A percentile compares a stretch with the other conserved stretches of the same genome.
These are phyloP conservation scores for Dentipellis fragilis DNA, from an alignment of 768 basidiomycete species.

Conservation along the genomic window DNA sequence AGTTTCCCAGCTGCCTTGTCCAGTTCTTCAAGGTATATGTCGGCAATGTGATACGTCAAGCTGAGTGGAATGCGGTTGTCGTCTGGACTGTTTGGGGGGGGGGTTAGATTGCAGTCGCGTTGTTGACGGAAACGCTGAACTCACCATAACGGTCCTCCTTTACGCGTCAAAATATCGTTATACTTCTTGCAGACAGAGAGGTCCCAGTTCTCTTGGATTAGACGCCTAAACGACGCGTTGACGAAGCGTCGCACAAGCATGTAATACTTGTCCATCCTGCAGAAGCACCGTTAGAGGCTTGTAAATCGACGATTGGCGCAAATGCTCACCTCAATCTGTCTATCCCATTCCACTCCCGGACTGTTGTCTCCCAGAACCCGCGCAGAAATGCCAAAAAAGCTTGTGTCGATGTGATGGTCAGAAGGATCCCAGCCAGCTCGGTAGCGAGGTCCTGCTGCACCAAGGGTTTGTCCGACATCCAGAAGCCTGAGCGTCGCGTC, in stretches of 20 bases:
- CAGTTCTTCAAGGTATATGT: slow-evolving; percentile 86
- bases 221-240: slow-evolving; percentile 75
- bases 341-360: slow-evolving; percentile 90
- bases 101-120: slow-evolving; percentile 1
- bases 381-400: slow-evolving; percentile 67
- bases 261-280: slow-evolving; percentile 94
- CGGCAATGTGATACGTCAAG: slow-evolving; percentile 77
- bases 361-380: slow-evolving; percentile 87
- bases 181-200: slow-evolving; percentile 42
- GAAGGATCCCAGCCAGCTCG: slow-evolving; percentile 73
- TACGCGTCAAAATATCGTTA: slow-evolving; percentile 50
- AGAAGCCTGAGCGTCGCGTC: slow-evolving; percentile 60
- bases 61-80: slow-evolving; percentile 69
- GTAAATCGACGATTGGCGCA: neutral
- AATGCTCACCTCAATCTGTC: slow-evolving; percentile 71
- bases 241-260: slow-evolving; percentile 87
- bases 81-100: slow-evolving; percentile 40
- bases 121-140: slow-evolving; percentile 11
- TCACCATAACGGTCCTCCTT: slow-evolving; percentile 83
- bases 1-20: slow-evolving; percentile 44
- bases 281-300: neutral
- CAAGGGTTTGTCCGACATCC: slow-evolving; percentile 99
- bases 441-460: slow-evolving; percentile 88
- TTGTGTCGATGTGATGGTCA: slow-evolving; percentile 49
- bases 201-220: slow-evolving; percentile 67